Evolutionary conservation across 176 grass and related monocot species (phyloP), one percentile per base, ranked within the genome.

Genomic region (Juncus inflexus): DNA sequence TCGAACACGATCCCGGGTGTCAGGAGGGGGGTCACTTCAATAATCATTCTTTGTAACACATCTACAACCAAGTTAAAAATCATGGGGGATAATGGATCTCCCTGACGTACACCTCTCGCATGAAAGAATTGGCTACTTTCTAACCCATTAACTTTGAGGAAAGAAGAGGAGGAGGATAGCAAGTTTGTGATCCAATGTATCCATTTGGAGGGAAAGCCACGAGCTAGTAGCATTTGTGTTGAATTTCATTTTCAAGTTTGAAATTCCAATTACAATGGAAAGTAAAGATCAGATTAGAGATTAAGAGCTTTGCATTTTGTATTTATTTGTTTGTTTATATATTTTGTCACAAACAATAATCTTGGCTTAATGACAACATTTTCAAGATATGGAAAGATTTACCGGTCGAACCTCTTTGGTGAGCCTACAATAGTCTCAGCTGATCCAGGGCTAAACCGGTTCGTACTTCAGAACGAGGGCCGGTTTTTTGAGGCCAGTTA

Each of bases 301-400:
- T 47, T 5, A 35, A 37, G 15, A 14, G 13, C 42, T 66, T 28
- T 47, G 15, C 6, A 12, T 7, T 28, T 50, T 50, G 28, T 12
- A 50, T 49, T 59, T 4, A 28, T 35, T 50, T 42, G 12, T 11
- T 37, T 28, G 0, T 42, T 66, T 12, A 66, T 16, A 28, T 9
- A 6, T 50, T 2, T 67, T 66, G 6, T 10, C 15, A 28, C 19
- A 28, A 28, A 5, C 8, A 15, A 7, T 14, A 15, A 42, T 19
- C 13, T 45, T 42, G 4, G 40, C 1, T 15, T 59, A 59, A 59
- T 35, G 11, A 28, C 41, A 4, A 41, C 4, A 1, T 19, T 12
- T 47, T 43, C 35, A 52, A 79, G 76, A 61, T 79, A 79, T 36
- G 76, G 76, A 37, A 79, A 79, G 58, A 79, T 79, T 41, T 79